Base-by-base conservation (phyloP, 163 green algal genomes). In the Chloromonas sp. region DNA sequence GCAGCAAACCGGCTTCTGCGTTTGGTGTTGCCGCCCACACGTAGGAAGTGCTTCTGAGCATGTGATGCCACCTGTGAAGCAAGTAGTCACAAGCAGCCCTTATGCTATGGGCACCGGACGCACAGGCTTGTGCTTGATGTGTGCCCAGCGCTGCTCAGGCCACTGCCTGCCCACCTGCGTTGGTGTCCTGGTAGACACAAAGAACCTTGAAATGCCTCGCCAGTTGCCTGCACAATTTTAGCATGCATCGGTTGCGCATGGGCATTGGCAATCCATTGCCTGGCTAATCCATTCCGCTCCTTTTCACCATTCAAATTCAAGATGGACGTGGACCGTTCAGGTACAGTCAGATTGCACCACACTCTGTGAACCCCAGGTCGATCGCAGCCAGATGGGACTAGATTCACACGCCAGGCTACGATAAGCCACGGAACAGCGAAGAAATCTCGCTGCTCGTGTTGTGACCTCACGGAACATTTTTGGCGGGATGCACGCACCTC, bases 41-140 rank as follows among this genome's bases (percentile, higher is more conserved):
- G 88, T 77, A 96, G 94, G 83, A 95, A 96, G 82, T 95, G 92
- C 86, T 96, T 96, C 82, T 96, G 93, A 1, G 93, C 93, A 85
- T 96, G 93, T 11, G 84, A 92, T 3, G 93, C 93, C 0, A 96
- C 92, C 84, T 95, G 92, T 76, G 66, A n/a, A 8, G 66, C 66
- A 76, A 76, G 8, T 76, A 8, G 11, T 8, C 66, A 76, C 66
- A 76, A 8, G 5, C 8, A 11, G 8, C 5, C 5, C 66, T n/a
- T n/a, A 76, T n/a, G 11, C 66, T 76, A 76, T 11, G 36, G 36
- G 36, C 36, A 36, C 36, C 36, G 36, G 36, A 36, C 36, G 36
- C 36, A 36, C 36, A 36, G 36, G 36, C 36, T 36, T 36, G 36
- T 36, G 36, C 36, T 36, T 36, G 36, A 36, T 36, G 36, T 36